Conservation (phyloP, 495 filamentous ascomycete species). For the Aspergillus egyptiacus region DNA sequence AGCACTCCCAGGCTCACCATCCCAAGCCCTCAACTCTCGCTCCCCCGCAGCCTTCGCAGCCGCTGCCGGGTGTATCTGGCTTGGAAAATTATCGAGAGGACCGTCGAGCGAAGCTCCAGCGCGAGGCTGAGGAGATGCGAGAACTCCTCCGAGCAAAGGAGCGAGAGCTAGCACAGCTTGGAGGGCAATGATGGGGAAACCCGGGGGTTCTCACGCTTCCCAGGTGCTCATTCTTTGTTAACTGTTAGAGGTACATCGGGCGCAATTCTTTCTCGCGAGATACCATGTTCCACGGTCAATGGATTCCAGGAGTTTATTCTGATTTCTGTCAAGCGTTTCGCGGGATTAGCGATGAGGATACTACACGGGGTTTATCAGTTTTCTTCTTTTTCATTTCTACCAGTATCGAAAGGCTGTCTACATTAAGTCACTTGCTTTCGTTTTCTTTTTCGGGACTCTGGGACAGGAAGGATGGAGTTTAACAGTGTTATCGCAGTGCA, state of each 20-base stretch:
- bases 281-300: conserved; percentile 19
- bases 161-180: conserved; percentile 67
- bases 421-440: too few species aligned
- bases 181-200: conserved; percentile 20
- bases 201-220: neutral
- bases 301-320: conserved; percentile 14
- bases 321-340: conserved; percentile 2
- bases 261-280: conserved; percentile 20
- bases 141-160: conserved; percentile 70
- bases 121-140: conserved; percentile 72
- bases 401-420: too few species aligned
- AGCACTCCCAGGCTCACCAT: conserved; percentile 21
- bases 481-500: too few species aligned
- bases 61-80: conserved; percentile 39
- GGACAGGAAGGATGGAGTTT: too few species aligned
- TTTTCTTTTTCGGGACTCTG: conserved; percentile 4
- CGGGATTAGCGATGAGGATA: conserved; percentile 4
- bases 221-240: conserved; percentile 3
- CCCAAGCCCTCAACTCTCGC: conserved; percentile 22
- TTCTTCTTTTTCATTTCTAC: conserved; percentile 10
- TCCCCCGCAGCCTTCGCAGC: conserved; percentile 25
- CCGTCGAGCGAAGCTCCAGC: conserved; percentile 58
- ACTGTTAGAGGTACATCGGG: conserved; percentile 14
- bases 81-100: conserved; percentile 54
- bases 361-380: conserved; percentile 2